phyloP scores from a whole-genome alignment of 345 rosid genomes.

The Orychophragmus violaceus region DNA sequence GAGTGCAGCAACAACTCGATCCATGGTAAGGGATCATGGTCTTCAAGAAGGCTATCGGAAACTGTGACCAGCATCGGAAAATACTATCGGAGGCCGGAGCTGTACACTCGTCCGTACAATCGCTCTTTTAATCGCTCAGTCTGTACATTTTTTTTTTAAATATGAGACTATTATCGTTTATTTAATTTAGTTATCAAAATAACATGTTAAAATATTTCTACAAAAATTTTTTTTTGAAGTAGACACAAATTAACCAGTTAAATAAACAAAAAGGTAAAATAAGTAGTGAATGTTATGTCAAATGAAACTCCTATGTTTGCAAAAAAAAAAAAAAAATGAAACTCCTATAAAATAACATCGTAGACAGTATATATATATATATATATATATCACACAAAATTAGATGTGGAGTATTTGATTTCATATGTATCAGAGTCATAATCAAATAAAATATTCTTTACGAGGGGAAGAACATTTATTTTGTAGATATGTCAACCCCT shows the following conservation, averaged over 20 bases:
- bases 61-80: no score
- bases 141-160: no score
- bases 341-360: not conserved
- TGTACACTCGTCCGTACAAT: no score
- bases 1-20: no score
- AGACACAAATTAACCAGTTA: not conserved
- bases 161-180: not conserved
- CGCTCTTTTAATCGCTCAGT: no score
- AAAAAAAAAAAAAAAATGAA: no score
- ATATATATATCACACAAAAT: not conserved
- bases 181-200: not conserved
- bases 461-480: not conserved
- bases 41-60: no score
- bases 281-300: not conserved
- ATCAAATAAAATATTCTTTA: not conserved
- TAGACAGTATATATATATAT: not conserved
- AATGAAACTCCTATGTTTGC: not conserved
- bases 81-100: no score
- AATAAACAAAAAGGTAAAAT: no score
- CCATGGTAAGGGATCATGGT: no score
- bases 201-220: not conserved
- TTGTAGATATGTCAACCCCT: conserved; percentile 26
- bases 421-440: not conserved
- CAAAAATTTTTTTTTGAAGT: no score
- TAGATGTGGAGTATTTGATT: not conserved